Evolutionary conservation across 768 basidiomycete genomes (phyloP), one percentile per base, ranked within the genome.

Genomic region (Lactifluus piperatus): DNA sequence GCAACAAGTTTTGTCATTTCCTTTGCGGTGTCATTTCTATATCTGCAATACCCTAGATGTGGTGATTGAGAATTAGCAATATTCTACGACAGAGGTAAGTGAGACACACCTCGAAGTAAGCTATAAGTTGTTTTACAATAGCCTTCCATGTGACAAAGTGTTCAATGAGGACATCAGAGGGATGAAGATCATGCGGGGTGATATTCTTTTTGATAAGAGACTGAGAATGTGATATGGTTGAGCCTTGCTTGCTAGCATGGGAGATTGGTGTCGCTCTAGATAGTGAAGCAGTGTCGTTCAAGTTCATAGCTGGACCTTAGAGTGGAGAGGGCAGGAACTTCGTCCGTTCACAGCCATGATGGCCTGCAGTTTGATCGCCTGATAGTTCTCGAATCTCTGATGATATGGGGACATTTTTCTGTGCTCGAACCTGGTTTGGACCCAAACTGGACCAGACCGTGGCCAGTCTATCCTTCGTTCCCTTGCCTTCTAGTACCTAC

Each of bases 101-200:
- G 11, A 11, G 27, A 24, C 69, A 1, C 32, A 80, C 81, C 75
- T 88, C 87, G 60, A 94, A 94, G 72, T 94, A 97, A 1, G 89
- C 86, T 52, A 91, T 89, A 54, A 97, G 83, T 75, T 97, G 94
- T 74, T 94, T 95, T 51, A 95, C 91, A 67, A 97, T 95, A 51
- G 83, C 86, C 74, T 97, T 97, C 94, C 94, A 97, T 0, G 91
- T 88, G 7, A 86, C 80, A 68, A 93, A 93, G 29, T 91, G 85
- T 71, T 97, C 95, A 64, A 97, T 97, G 71, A 99, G 88, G 68
- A 98, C 83, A 72, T 98, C 95, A 9, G 91, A 91, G 0, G 94
- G 94, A 51, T 85, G 82, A 46, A 97, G 80, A 74, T 95, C 94
- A 64, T 91, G 85, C 0, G 90, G 84, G 4, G 90, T 86, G 60